Base-by-base conservation (phyloP, 129 eudicot genomes). In the Chrysanthemum makinoi region DNA sequence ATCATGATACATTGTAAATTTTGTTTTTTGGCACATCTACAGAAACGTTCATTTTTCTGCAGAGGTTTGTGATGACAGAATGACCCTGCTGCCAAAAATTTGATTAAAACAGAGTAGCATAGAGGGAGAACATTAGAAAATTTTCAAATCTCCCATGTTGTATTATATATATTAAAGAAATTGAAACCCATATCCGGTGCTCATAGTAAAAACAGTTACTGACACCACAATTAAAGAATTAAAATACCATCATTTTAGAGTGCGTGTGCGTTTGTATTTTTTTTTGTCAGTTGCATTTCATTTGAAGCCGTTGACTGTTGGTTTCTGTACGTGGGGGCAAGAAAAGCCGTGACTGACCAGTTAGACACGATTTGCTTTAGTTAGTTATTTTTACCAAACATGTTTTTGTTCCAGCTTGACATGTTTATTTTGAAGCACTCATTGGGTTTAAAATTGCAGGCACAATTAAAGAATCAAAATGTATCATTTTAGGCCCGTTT, bases 1-100 rank as follows among this genome's bases (percentile, higher is more conserved):
- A 75, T 30, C 79, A 15, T 17, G 68, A 68, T 39, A 65, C 54
- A 66, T 22, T 81, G 70, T 81, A 81, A 75, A 72, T 71, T 80
- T 81, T 81, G 71, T 65, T 79, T 33, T 14, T 51, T 76, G 49
- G 76, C 35, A 49, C 17, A 28, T 66, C 50, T 22, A 75, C 66
- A 65, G 35, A 75, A 65, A 54, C 66, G 44, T 57, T 43, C 51
- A 58, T 70, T 70, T 39, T 39, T 39, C 33, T 54, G 65, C 64
- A 70, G 74, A 52, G 73, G 73, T 69, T 69, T 69, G 48, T 51
- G 73, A 68, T 53, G 28, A 13, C 26, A 52, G 16, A 18, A n/a
- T 16, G 13, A 17, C 61, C 62, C 73, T 52, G 73, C 62, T n/a
- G 77, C 77, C 48, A 72, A 17, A 50, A 30, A 62, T 62, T 65